Base-by-base conservation (phyloP, 2,329 filamentous ascomycete genomes). In the Claviceps sorghi region DNA sequence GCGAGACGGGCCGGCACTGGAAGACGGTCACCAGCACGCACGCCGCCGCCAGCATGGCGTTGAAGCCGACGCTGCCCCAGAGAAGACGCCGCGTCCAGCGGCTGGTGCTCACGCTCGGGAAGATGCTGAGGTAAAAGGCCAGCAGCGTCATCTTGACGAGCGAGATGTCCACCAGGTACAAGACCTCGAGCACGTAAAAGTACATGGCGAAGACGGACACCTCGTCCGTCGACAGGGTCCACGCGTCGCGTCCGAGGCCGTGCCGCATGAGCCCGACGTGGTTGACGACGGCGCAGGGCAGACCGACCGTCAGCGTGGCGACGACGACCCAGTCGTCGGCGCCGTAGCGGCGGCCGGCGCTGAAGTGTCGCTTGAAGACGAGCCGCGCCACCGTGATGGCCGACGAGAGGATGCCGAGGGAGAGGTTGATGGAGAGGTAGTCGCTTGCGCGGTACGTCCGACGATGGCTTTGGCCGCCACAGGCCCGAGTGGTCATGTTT, bases 111-210 rank as follows among this genome's bases (percentile, higher is more conserved):
- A 51, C 55, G 1, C 60, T 58, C 0, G 72, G 72, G 55, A 79
- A 79, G 51, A 78, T 71, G 48, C 72, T 69, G 34, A 74, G 64
- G 59, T 76, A 77, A 61, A 78, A 75, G 56, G 73, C 64, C 11
- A 78, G 64, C 43, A 79, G 66, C 5, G 73, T 70, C 29, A 74
- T 60, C 56, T 77, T 75, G 40, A 73, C 67, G 43, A 74, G 59
- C n/a, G 69, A 61, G 13, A 74, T 60, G 21, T 69, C 62, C 3
- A 62, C 52, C 58, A 76, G 73, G 59, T 76, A 74, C 36, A 74
- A 49, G 7, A 60, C 51, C 46, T 69, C 65, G 56, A 65, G 64
- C 55, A 65, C 58, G 57, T 70, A 75, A 29, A 73, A 65, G 56
- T 63, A 67, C 38, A 65, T 61, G 10, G 68, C 57, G 42, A 77